phyloP scores from a whole-genome alignment of 2,329 filamentous ascomycete genomes.

The Colletotrichum sidae region DNA sequence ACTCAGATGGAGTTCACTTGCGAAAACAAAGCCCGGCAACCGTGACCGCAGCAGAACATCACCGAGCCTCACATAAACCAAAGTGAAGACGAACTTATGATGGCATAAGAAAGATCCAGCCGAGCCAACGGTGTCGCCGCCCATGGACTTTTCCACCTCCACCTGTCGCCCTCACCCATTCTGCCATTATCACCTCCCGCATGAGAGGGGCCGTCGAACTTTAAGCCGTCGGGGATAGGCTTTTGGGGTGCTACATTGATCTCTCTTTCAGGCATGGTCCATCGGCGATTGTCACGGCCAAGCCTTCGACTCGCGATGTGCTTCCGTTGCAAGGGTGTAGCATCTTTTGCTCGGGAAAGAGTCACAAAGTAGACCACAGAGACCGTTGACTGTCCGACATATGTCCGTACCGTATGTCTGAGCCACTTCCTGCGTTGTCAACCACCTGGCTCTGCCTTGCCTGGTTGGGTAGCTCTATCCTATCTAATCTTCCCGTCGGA shows the following conservation, averaged over 20 bases:
- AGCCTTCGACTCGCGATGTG: slow-evolving; percentile 17
- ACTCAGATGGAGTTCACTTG: background rate
- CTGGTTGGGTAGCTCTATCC: slow-evolving; percentile 22
- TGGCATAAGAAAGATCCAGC: too few relatives aligned
- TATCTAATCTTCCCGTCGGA: slow-evolving; percentile 30
- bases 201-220: slow-evolving; percentile 15
- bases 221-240: slow-evolving; percentile 35
- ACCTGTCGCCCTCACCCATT: slow-evolving; percentile 2
- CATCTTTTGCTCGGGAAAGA: slow-evolving; percentile 7
- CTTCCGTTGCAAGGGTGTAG: slow-evolving; percentile 25
- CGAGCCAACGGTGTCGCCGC: too few relatives aligned
- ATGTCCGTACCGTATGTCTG: slow-evolving; percentile 22
- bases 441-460: slow-evolving; percentile 6
- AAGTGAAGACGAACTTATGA: too few relatives aligned
- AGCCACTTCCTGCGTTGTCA: background rate
- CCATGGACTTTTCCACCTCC: background rate
- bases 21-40: background rate
- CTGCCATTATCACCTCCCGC: slow-evolving; percentile 5
- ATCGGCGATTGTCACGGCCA: slow-evolving; percentile 34
- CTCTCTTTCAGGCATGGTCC: slow-evolving; percentile 13
- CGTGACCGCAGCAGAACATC: background rate
- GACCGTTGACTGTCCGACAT: slow-evolving; percentile 29
- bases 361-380: slow-evolving; percentile 4
- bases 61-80: too few relatives aligned
- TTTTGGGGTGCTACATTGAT: slow-evolving; percentile 15